Evolutionary conservation across 2,329 filamentous ascomycete genomes (phyloP).

Genomic region (Cladosporium austrohemisphaericum): DNA sequence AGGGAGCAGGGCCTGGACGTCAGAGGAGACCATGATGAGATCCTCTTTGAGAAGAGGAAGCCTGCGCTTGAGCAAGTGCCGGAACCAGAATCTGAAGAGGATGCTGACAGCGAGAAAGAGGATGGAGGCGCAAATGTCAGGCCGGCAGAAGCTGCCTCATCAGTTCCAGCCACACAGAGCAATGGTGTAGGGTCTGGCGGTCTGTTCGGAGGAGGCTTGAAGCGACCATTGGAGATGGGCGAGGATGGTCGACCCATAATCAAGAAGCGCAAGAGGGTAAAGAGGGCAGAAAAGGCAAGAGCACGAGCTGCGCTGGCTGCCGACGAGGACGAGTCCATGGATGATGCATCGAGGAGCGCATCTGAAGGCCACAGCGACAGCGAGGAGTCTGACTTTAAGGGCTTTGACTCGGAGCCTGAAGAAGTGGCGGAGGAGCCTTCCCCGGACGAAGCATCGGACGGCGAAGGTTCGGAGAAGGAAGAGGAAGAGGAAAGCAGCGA

Average conservation of each 20-base stretch:
- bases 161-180: not conserved
- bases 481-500: slow-evolving; percentile 27
- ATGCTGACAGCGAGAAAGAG: not conserved
- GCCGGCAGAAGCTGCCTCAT: not conserved
- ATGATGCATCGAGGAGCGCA: slow-evolving; percentile 16
- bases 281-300: slow-evolving; percentile 33
- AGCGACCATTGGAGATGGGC: slow-evolving; percentile 77
- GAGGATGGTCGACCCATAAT: slow-evolving; percentile 77
- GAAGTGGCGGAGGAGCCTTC: not conserved
- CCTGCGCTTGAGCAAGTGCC: slow-evolving; percentile 19
- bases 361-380: slow-evolving; percentile 9
- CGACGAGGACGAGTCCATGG: slow-evolving; percentile 16
- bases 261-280: slow-evolving; percentile 67
- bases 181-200: slow-evolving; percentile 8
- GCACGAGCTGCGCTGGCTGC: slow-evolving; percentile 26
- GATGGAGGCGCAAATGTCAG: not conserved
- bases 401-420: slow-evolving; percentile 11
- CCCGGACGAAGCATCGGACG: slow-evolving; percentile 11
- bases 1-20: slow-evolving; percentile 60
- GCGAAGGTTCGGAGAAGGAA: slow-evolving; percentile 23
- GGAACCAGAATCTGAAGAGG: slow-evolving; percentile 7
- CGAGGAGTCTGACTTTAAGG: slow-evolving; percentile 8
- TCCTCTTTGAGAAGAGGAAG: slow-evolving; percentile 49
- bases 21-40: slow-evolving; percentile 46
- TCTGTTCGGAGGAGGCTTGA: slow-evolving; percentile 70